Evolutionary conservation across 352 stramenopile species (phyloP), one percentile per base, ranked within the genome.

Genomic region (Phytophthora macrochlamydospora): DNA sequence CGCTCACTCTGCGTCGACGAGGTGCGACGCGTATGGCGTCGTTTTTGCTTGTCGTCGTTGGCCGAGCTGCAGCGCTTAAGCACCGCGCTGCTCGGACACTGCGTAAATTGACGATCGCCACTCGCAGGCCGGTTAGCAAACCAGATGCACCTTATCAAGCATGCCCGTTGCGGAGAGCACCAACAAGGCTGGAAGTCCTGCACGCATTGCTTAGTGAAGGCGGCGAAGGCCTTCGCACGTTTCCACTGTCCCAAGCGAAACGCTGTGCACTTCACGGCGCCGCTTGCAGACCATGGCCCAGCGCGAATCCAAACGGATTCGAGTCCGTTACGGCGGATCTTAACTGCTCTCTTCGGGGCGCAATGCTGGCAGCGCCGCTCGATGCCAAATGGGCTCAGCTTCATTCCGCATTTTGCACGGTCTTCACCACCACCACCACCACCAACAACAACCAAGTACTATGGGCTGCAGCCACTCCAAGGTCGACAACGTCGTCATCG

Each of bases 381-480:
- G 8, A 37, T 11, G 43, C 18, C 18, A 24, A 24, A 24, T 24
- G 18, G 18, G 18, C 18, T 24, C 18, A 24, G 18, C 18, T 24
- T 68, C 70, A 81, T 76, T 78, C 56, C 43, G 24, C 35, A 67
- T 73, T 63, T 71, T 70, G 38, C 73, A 43, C 59, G 12, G 35
- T 51, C 18, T 24, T 24, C 18, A 24, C 46, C 13, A 24, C 51
- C 32, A 18, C 72, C 58, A 50, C 61, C 30, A 29, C 42, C 44
- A 29, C n/a, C 45, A 48, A 18, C 40, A 35, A 35, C 30, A 37
- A 42, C 29, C 51, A 32, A 50, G 53, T 24, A 65, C 48, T 38
- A 91, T 91, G 82, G 82, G 82, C 71, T 91, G 82, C 82, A 69
- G 62, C 57, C 79, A 89, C 73, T 91, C 82, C 54, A 87, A 75